Evolutionary conservation across 2,329 filamentous ascomycete species (phyloP), one percentile per base, ranked within the genome.

Genomic region (Botrytis pseudocinerea): DNA sequence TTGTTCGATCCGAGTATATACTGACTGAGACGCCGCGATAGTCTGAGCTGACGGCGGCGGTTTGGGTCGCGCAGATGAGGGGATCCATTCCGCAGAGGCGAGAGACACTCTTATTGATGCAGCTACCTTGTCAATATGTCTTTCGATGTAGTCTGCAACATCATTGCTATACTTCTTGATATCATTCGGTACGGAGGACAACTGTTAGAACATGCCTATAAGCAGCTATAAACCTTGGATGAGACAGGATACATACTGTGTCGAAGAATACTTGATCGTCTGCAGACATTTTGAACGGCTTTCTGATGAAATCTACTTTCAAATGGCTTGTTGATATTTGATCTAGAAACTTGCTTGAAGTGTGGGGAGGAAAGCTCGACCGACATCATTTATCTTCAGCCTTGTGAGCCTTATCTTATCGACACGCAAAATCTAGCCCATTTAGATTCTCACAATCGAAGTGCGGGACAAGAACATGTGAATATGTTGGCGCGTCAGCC

Each of bases 211-310:
- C 20, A 65, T 48, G 70, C 70, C 60, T 66, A 54, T 71, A 20
- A 74, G 20, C 57, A 32, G 32, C 61, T 61, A 20, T 51, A 61
- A 28, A 14, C 9, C 48, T 61, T 25, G 20, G 25, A 54, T 35
- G 22, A 1, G 25, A 65, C 59, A 63, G 32, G 20, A n/a, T 76
- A 81, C 91, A 85, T 84, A 95, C 92, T 81, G 92, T 86, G 83
- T 94, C 92, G 76, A 94, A 84, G 80, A 95, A 92, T 79, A 92
- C 90, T 83, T 93, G 90, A 80, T 94, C 92, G 81, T 95, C 92
- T 81, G 89, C 90, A 77, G 92, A 91, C 93, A 95, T 95, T 77
- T 80, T 87, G 82, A 70, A 63, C 40, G 16, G 1, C 20, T n/a
- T 25, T 48, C 8, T 72, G 63, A 48, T 38, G 18, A 73, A 65